Evolutionary conservation across 2,329 filamentous ascomycete species (phyloP).

Genomic region (Fusarium beomiforme): DNA sequence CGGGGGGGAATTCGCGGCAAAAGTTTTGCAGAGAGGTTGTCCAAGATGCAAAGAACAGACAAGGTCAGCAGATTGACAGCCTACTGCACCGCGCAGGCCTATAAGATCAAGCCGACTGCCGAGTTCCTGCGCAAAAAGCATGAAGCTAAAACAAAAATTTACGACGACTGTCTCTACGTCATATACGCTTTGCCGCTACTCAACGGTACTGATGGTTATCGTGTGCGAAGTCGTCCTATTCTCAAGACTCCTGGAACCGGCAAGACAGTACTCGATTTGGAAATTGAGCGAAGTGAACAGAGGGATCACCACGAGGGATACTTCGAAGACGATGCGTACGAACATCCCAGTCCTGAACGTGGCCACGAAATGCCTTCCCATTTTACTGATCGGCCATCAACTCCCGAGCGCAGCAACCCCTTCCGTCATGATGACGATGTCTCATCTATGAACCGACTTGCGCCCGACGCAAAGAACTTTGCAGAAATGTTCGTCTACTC

Average conservation of each 20-base stretch:
- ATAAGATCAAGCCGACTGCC: slow-evolving; percentile 88
- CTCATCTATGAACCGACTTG: slow-evolving; percentile 67
- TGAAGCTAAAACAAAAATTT: slow-evolving; percentile 91
- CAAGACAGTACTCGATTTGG: slow-evolving; percentile 90
- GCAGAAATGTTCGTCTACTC: slow-evolving; percentile 98
- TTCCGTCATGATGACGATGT: slow-evolving; percentile 53
- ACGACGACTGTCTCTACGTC: slow-evolving; percentile 96
- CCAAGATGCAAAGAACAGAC: slow-evolving; percentile 86
- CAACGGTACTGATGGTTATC: slow-evolving; percentile 85
- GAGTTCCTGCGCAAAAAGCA: slow-evolving; percentile 89
- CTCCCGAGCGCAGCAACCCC: slow-evolving; percentile 43
- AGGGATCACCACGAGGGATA: slow-evolving; percentile 93
- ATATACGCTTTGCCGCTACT: slow-evolving; percentile 94
- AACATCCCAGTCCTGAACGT: slow-evolving; percentile 47
- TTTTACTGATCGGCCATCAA: slow-evolving; percentile 45
- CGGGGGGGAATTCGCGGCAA: slow-evolving; percentile 75
- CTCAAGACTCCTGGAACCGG: slow-evolving; percentile 90
- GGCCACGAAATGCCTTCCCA: slow-evolving; percentile 43
- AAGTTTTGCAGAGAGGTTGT: slow-evolving; percentile 92
- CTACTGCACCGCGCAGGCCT: slow-evolving; percentile 95
- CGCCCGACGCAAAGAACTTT: slow-evolving; percentile 78
- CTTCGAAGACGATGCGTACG: slow-evolving; percentile 77
- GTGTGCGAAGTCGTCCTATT: slow-evolving; percentile 88
- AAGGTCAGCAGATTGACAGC: slow-evolving; percentile 91
- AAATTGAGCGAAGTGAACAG: slow-evolving; percentile 93